Evolutionary conservation across 345 rosid species (phyloP).

Genomic region (Acer campestre): DNA sequence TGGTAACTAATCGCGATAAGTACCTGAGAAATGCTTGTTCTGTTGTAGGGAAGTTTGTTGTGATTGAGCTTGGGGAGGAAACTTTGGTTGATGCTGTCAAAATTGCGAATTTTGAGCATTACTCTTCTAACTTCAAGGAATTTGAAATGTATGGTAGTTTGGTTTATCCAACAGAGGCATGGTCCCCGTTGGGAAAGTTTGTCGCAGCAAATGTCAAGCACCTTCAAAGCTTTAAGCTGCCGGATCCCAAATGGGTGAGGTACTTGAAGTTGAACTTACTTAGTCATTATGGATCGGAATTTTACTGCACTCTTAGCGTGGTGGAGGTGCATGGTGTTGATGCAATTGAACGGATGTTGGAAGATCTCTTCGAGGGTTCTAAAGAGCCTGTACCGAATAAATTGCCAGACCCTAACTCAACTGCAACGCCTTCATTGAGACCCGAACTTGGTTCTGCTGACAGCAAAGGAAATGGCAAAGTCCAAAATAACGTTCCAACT

Average conservation of each 20-base stretch:
- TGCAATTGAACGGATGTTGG: constrained; percentile 92
- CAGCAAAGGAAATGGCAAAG: constrained; percentile 33
- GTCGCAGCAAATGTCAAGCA: constrained; percentile 78
- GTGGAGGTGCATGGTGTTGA: constrained; percentile 88
- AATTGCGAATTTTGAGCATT: constrained; percentile 86
- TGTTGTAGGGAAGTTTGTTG: constrained; percentile 66
- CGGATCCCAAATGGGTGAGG: constrained; percentile 90
- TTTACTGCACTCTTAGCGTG: constrained; percentile 87
- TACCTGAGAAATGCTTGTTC: constrained; percentile 91
- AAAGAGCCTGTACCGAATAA: constrained; percentile 42
- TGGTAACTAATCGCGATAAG: constrained; percentile 80
- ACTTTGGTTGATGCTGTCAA: constrained; percentile 86
- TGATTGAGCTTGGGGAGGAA: constrained; percentile 85
- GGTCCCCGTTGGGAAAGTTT: constrained; percentile 65
- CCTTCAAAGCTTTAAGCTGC: constrained; percentile 68
- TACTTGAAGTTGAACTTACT: constrained; percentile 71
- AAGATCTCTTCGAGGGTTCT: constrained; percentile 73
- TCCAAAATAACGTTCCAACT: constrained; percentile 28
- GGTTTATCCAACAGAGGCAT: constrained; percentile 70
- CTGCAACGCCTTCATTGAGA: constrained; percentile 28
- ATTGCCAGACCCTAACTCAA: constrained; percentile 37
- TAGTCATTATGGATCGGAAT: constrained; percentile 91
- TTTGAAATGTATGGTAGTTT: constrained; percentile 78
- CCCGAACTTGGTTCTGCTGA: constrained; percentile 35
- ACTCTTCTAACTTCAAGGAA: constrained; percentile 84